Percentiles rank a stretch among this genome's conserved stretches.
Conservation (phyloP, 805 yeast genomes). For the Zygosaccharomyces lentus region DNA sequence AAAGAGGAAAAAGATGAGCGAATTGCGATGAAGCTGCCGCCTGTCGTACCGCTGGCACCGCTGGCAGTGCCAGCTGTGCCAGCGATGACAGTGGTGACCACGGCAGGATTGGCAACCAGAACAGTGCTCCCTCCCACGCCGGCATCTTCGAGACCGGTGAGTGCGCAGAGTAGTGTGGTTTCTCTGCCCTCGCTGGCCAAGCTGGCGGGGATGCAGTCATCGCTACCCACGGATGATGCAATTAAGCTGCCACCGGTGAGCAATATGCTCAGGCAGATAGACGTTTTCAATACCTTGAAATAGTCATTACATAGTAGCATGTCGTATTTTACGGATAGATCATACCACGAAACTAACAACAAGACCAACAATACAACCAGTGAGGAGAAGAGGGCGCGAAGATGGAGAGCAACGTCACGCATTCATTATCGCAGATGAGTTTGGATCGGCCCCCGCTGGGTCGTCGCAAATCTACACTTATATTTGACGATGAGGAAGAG, state of each 20-base stretch:
- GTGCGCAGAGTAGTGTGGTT: slow-evolving; percentile 19
- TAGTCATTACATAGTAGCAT: slow-evolving; percentile 1
- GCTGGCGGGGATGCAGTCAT: slow-evolving; percentile 15
- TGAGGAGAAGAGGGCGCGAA: neutral
- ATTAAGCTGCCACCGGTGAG: slow-evolving; percentile 29
- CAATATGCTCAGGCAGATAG: slow-evolving; percentile 25
- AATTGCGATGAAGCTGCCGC: slow-evolving; percentile 2
- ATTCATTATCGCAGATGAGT: slow-evolving; percentile 35
- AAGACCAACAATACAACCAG: slow-evolving; percentile 6
- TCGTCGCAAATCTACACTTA: slow-evolving; percentile 66
- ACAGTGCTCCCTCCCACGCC: slow-evolving; percentile 14
- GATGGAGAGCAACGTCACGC: slow-evolving; percentile 20
- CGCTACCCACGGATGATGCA: slow-evolving; percentile 8
- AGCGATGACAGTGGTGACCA: neutral
- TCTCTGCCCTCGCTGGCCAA: slow-evolving; percentile 18
- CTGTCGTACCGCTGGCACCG: neutral
- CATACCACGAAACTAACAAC: neutral
- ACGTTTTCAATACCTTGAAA: slow-evolving; percentile 19
- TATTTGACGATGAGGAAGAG: slow-evolving; percentile 65
- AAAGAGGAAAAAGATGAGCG: neutral
- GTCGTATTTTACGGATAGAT: slow-evolving; percentile 26
- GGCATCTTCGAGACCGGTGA: slow-evolving; percentile 16
- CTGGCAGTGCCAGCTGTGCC: slow-evolving; percentile 2
- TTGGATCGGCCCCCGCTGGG: slow-evolving; percentile 31
- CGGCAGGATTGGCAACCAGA: neutral